Percentiles rank a stretch among this genome's conserved stretches.
phyloP scores from a whole-genome alignment of 331 rosid species.

The Quercus tomentella region DNA sequence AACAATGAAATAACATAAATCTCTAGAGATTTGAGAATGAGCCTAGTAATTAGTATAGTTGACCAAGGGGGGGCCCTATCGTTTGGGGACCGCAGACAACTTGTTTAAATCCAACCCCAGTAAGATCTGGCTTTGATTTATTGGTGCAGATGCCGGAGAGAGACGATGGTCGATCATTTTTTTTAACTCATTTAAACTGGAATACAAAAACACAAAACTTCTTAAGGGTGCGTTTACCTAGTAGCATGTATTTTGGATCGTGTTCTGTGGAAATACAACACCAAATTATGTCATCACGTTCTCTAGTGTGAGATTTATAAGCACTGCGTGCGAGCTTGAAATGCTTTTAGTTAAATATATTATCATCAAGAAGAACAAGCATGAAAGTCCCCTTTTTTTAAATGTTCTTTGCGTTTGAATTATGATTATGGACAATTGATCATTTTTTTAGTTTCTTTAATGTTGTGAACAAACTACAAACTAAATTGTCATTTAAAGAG shows the following conservation, averaged over 20 bases:
- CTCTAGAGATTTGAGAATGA: no score
- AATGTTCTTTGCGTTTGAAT: no score
- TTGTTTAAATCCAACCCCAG: no score
- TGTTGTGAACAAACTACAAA: no score
- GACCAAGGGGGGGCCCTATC: slow-evolving; percentile 13
- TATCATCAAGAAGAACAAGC: no score
- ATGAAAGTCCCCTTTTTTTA: no score
- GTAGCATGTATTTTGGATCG: slow-evolving; percentile 47
- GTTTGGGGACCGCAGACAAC: no score
- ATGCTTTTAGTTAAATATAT: background rate
- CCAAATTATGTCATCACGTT: slow-evolving; percentile 10
- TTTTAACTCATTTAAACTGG: background rate
- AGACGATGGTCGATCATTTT: no score
- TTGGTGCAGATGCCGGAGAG: background rate
- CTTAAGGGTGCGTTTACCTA: background rate
- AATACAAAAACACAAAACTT: background rate
- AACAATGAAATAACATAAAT: no score
- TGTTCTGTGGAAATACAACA: slow-evolving; percentile 39
- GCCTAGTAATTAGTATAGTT: background rate
- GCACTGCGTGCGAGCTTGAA: background rate
- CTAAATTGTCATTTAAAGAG: no score
- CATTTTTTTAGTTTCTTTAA: no score
- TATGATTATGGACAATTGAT: no score
- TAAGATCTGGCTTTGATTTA: background rate
- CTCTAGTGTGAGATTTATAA: background rate